A percentile compares a stretch with the other conserved stretches of the same genome.
phyloP scores from a whole-genome alignment of 495 filamentous ascomycete species.

The Poronia punctata region DNA sequence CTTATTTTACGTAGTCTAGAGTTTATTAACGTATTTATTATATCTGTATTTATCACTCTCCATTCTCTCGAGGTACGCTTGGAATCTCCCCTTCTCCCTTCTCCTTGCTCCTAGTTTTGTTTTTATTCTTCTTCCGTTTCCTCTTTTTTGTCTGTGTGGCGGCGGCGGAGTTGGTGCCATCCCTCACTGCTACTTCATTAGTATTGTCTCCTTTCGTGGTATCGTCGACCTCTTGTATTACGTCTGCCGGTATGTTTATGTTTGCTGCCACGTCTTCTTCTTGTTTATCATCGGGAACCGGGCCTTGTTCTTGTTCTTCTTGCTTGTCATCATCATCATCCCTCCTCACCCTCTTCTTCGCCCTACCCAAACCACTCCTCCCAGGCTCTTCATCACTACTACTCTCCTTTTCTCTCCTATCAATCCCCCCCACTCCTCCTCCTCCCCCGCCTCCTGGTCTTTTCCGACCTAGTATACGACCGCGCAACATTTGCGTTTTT shows the following conservation, averaged over 20 bases:
- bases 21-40: too few relatives aligned
- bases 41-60: too few relatives aligned
- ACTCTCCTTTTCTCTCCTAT: too few relatives aligned
- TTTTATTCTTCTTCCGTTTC: conserved; percentile 47
- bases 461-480: conserved; percentile 24
- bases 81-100: conserved; percentile 13
- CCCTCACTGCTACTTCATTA: conserved; percentile 6
- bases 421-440: conserved; percentile 12
- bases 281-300: too few relatives aligned
- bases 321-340: conserved; percentile 6
- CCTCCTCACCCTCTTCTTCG: conserved; percentile 21
- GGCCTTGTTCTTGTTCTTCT: conserved; percentile 33
- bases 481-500: conserved; percentile 21
- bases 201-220: conserved; percentile 2
- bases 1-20: too few relatives aligned
- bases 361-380: conserved; percentile 47
- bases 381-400: conserved; percentile 57
- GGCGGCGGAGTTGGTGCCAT: background rate
- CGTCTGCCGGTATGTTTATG: conserved; percentile 28
- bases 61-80: too few relatives aligned
- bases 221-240: conserved; percentile 6
- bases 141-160: conserved; percentile 46
- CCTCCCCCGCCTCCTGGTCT: conserved; percentile 4
- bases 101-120: conserved; percentile 25
- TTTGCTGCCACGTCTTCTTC: conserved; percentile 46